Evolutionary conservation across 495 filamentous ascomycete species (phyloP).

Genomic region (Daldinia grandis): DNA sequence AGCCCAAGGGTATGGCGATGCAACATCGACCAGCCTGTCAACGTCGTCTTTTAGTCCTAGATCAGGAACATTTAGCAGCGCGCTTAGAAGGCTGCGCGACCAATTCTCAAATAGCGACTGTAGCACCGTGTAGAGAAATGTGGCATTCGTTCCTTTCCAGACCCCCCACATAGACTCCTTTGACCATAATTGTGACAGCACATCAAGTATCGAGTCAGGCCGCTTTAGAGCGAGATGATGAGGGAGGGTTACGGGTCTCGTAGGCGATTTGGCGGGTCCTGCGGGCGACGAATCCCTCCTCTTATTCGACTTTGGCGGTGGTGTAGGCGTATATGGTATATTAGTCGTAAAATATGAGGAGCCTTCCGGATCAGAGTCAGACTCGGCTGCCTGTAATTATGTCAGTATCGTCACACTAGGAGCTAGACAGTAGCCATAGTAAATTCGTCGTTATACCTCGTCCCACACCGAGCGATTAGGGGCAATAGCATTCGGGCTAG

Average conservation of each 20-base stretch:
- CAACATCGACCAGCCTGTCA: slow-evolving; percentile 63
- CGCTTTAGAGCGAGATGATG: slow-evolving; percentile 74
- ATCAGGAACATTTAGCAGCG: slow-evolving; percentile 84
- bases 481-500: background rate
- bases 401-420: slow-evolving; percentile 7
- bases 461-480: slow-evolving; percentile 52
- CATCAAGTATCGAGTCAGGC: slow-evolving; percentile 77
- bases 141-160: slow-evolving; percentile 94
- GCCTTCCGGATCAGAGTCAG: slow-evolving; percentile 80
- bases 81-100: slow-evolving; percentile 82
- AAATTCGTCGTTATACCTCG: slow-evolving; percentile 54
- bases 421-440: slow-evolving; percentile 6
- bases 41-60: slow-evolving; percentile 67
- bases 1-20: slow-evolving; percentile 74
- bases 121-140: slow-evolving; percentile 86
- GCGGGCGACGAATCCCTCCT: slow-evolving; percentile 46
- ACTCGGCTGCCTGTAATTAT: slow-evolving; percentile 52
- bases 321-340: slow-evolving; percentile 67
- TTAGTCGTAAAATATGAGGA: slow-evolving; percentile 85
- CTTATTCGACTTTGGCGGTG: slow-evolving; percentile 53
- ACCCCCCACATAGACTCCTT: slow-evolving; percentile 89
- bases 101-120: slow-evolving; percentile 86
- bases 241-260: slow-evolving; percentile 50
- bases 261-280: slow-evolving; percentile 37
- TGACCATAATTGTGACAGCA: slow-evolving; percentile 84